These are phyloP conservation scores for Cyberlindnera sargentensis DNA, from an alignment of 805 yeast genomes.

Conservation along the genomic window DNA sequence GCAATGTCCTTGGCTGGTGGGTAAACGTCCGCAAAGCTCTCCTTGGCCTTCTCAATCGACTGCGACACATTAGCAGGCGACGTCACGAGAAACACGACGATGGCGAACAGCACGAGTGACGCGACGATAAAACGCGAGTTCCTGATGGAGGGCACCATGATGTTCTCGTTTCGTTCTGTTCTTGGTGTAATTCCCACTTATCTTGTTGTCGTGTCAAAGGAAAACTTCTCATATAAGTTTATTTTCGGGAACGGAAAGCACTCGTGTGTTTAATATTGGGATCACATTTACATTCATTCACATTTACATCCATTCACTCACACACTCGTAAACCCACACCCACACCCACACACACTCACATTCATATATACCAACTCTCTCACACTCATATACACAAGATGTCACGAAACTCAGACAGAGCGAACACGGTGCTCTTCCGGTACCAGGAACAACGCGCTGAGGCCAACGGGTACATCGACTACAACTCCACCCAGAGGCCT, in stretches of 20 bases:
- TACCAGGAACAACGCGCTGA: constrained; percentile 56
- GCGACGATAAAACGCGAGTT: constrained; percentile 47
- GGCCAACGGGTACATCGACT: constrained; percentile 52
- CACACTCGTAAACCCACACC: too few relatives aligned
- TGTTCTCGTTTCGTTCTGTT: background rate
- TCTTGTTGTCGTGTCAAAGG: too few relatives aligned
- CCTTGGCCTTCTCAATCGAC: constrained; percentile 26
- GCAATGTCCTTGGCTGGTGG: constrained; percentile 10
- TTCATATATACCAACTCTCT: too few relatives aligned
- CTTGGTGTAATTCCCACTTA: background rate
- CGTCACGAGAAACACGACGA: constrained; percentile 43
- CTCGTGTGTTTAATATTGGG: too few relatives aligned
- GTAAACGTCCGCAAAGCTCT: constrained; percentile 8
- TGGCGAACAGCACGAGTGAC: constrained; percentile 41
- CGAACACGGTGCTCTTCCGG: constrained; percentile 62
- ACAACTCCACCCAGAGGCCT: constrained; percentile 54
- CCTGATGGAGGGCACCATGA: constrained; percentile 25
- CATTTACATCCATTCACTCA: too few relatives aligned
- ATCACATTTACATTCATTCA: too few relatives aligned
- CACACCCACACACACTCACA: too few relatives aligned
- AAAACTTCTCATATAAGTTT: too few relatives aligned
- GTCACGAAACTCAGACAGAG: constrained; percentile 75
- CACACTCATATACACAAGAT: constrained; percentile 26
- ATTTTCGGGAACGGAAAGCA: too few relatives aligned
- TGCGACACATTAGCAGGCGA: constrained; percentile 32